Base-by-base conservation (phyloP, 108 stramenopile species). In the Discostella pseudostelligera region DNA sequence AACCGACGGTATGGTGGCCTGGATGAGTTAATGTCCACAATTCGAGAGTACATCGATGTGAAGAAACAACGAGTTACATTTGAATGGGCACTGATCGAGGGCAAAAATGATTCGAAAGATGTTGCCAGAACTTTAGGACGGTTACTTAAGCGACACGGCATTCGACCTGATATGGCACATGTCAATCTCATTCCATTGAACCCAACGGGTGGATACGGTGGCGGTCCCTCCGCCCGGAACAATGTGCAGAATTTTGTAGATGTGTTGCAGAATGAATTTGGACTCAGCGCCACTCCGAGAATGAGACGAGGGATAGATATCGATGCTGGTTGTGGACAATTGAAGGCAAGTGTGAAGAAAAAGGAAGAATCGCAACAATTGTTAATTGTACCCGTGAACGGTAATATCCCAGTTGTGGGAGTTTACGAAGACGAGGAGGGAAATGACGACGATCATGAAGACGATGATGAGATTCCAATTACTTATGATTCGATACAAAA, bases 271-370 rank as follows among this genome's bases (percentile, higher is more conserved):
- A 69, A 78, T 20, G 81, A 86, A 26, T 92, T 84, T 67, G 76
- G 89, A 0, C 70, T 95, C 19, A 49, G 79, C 36, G 81, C 85
- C 28, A 95, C 95, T n/a, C 85, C 88, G 5, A 81, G 96, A 39
- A 94, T 96, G 56, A 84, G 97, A 56, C 76, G 97, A n/a, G 97
- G 97, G 13, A 96, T 98, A 65, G 97, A 98, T 81, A 97, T 98
- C 61, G 85, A 97, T 69, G 97, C 97, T 35, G 97, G 97, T 22
- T 98, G 97, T 82, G 97, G 97, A 8, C 97, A 98, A 68, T 85
- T 98, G 45, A 98, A 84, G 17, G 80, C 89, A 21, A 79, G 93
- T 44, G 76, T 76, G 22, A 84, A 83, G 45, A 83, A 74, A 66
- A 72, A 65, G 24, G 59, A 83, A 53, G 72, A 78, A 22, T 62